phyloP scores from a whole-genome alignment of 768 basidiomycete species.

The Leccinum barrowsii region DNA sequence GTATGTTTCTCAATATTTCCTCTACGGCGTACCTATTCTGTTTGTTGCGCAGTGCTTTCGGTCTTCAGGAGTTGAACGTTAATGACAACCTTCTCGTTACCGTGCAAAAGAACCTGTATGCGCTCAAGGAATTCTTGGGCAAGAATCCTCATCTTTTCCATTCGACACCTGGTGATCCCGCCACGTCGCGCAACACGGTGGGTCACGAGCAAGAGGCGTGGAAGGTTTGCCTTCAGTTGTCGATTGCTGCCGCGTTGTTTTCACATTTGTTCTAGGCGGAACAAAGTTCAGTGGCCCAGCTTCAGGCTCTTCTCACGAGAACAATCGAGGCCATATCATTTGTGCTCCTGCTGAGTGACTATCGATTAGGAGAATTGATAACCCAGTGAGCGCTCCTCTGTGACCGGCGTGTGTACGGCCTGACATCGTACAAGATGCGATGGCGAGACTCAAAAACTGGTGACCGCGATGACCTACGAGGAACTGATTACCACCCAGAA shows the following conservation, averaged over 20 bases:
- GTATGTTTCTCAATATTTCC: constrained; percentile 36
- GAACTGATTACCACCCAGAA: constrained; percentile 80
- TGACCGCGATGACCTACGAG: constrained; percentile 75
- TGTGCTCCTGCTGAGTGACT: constrained; percentile 87
- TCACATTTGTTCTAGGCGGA: constrained; percentile 55
- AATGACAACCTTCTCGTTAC: constrained; percentile 59
- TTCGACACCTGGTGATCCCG: constrained; percentile 68
- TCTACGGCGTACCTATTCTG: neutral
- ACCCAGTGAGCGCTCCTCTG: constrained; percentile 52
- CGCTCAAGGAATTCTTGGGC: constrained; percentile 71
- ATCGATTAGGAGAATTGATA: constrained; percentile 82
- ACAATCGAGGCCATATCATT: constrained; percentile 95
- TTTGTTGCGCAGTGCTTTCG: constrained; percentile 34
- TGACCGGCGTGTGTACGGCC: neutral
- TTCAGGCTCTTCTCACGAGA: constrained; percentile 71
- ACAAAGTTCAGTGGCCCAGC: constrained; percentile 74
- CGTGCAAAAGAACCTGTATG: constrained; percentile 77
- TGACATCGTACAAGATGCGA: constrained; percentile 56
- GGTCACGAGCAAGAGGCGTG: constrained; percentile 82
- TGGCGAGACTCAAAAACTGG: constrained; percentile 61
- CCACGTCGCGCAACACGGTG: constrained; percentile 49
- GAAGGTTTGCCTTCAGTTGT: constrained; percentile 51
- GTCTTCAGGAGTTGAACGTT: constrained; percentile 56
- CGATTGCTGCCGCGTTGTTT: neutral
- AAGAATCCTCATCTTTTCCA: constrained; percentile 86